phyloP scores from a whole-genome alignment of 495 filamentous ascomycete species.

The Penicillium soppii region DNA sequence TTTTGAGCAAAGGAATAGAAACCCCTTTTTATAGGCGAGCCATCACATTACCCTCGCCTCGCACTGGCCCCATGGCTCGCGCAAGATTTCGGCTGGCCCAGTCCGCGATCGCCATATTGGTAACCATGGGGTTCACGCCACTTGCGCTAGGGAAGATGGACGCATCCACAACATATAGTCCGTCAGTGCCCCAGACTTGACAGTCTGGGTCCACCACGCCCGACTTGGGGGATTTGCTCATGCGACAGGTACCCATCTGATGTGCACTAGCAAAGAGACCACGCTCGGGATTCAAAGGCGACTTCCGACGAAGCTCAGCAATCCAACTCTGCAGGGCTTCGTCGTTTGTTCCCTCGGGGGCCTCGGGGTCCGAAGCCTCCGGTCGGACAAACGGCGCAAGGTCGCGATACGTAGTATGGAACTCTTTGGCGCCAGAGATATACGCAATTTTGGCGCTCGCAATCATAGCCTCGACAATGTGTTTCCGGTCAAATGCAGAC shows the following conservation, averaged over 20 bases:
- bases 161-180: conserved; percentile 79
- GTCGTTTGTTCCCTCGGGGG: conserved; percentile 59
- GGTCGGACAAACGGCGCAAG: conserved; percentile 66
- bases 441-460: conserved; percentile 74
- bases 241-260: conserved; percentile 89
- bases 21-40: conserved; percentile 14
- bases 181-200: conserved; percentile 72
- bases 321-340: conserved; percentile 69
- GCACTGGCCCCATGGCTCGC: conserved; percentile 22
- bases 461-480: conserved; percentile 70
- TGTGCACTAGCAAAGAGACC: conserved; percentile 66
- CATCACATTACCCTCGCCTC: conserved; percentile 12
- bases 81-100: conserved; percentile 42
- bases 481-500: conserved; percentile 65
- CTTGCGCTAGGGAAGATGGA: conserved; percentile 88
- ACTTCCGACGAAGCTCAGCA: conserved; percentile 54
- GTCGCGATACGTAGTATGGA: conserved; percentile 60
- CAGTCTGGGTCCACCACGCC: conserved; percentile 77
- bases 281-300: conserved; percentile 45
- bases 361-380: conserved; percentile 28
- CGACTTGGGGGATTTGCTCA: conserved; percentile 57
- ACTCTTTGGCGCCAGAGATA: conserved; percentile 73
- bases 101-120: conserved; percentile 77
- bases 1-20: neutral
- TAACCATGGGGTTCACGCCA: conserved; percentile 94